Base-by-base conservation (phyloP, 306 rosid genomes). In the Coriaria nepalensis region DNA sequence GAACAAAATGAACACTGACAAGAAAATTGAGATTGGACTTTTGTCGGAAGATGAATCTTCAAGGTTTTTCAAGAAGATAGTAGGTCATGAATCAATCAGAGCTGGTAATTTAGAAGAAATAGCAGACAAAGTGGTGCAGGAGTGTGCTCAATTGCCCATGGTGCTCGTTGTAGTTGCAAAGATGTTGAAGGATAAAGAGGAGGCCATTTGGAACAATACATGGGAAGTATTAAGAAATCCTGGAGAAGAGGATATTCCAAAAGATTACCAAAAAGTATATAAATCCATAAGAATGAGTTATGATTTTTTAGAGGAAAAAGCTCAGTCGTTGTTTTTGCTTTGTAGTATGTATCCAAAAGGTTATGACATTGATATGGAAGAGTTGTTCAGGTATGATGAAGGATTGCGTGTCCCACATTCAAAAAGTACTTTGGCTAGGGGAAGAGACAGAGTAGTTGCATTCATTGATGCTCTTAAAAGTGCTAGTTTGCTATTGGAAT, bases 91-190 rank as follows among this genome's bases (percentile, higher is more conserved):
- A 10, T 4, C 33, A 45, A 8, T 51, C 2, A 53, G 46, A 10
- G 32, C 55, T 8, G 8, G 11, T 7, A 15, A 39, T 6, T 59
- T 54, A 20, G 49, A 50, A 33, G 29, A 6, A 0, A 41, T 64
- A 3, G 75, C 55, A 0, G 35, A 32, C 0, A 37, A 13, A 29
- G 55, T 70, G 6, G 64, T 62, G 0, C 6, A 20, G 13, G 67
- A 65, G 42, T 70, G 71, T 7, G 36, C 9, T 5, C 64, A 64
- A 20, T 53, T 70, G 40, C 76, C 71, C 0, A 49, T 65, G n/a
- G 60, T 64, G 1, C 57, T 65, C 10, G 50, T 49, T 7, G 12
- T 57, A 8, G 56, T 64, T 34, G 68, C 57, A 38, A 53, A 20
- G 40, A 64, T 67, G 9, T 52, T 60, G 5, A 57, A 48, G 38